Conservation (phyloP, 306 rosid genomes). For the Quercus agrifolia region DNA sequence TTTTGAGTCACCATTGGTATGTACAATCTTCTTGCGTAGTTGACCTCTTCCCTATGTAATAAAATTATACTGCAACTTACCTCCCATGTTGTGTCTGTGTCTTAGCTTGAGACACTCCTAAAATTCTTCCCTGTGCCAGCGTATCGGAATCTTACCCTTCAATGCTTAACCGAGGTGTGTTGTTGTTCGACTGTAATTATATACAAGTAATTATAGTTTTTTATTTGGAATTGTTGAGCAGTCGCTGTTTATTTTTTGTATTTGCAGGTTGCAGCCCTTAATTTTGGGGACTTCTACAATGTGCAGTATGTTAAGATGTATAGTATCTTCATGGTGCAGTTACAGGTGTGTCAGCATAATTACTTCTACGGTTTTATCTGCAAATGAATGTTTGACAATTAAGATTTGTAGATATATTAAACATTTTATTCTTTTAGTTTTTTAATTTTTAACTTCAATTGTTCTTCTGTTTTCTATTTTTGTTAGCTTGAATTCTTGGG, state of each 20-base stretch:
- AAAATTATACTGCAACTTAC: background rate
- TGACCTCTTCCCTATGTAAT: conserved; percentile 3
- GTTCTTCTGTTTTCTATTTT: conserved; percentile 1
- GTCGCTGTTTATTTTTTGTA: conserved; percentile 10
- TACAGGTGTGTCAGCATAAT: conserved; percentile 64
- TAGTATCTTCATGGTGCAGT: conserved; percentile 77
- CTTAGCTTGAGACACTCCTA: conserved; percentile 85
- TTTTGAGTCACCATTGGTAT: conserved; percentile 91
- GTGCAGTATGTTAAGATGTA: conserved; percentile 85
- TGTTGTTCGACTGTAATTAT: background rate
- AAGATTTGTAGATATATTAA: background rate
- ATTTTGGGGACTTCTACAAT: conserved; percentile 74
- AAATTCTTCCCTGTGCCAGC: conserved; percentile 82
- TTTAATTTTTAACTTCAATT: background rate
- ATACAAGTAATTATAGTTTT: background rate
- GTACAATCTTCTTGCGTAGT: conserved; percentile 23
- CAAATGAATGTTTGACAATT: background rate
- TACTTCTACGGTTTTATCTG: background rate
- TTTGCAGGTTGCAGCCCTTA: conserved; percentile 84
- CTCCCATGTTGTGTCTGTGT: background rate
- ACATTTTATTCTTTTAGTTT: background rate
- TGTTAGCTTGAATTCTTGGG: conserved; percentile 10
- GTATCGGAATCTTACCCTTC: conserved; percentile 87
- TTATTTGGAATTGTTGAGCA: conserved; percentile 4
- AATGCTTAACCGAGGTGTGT: conserved; percentile 86